Conservation (phyloP, 1,284 basidiomycete genomes). For the Pascua guehoae region DNA sequence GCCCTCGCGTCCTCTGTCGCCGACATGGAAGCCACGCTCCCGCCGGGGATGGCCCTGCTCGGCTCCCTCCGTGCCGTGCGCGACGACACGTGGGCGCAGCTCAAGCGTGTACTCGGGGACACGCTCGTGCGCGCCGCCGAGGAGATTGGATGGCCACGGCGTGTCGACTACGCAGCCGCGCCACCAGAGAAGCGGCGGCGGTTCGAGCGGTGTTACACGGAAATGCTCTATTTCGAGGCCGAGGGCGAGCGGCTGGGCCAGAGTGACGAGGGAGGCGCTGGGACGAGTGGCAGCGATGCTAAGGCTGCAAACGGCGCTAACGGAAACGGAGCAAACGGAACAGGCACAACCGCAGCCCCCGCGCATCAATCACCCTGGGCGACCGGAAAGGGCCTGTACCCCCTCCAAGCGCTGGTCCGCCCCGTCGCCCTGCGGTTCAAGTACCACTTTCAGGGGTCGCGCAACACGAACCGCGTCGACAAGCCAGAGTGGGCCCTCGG, state of each 20-base stretch:
- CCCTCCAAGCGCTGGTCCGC: constrained; percentile 77
- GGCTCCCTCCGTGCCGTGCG: constrained; percentile 54
- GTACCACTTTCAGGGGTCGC: constrained; percentile 86
- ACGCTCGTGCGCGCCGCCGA: constrained; percentile 63
- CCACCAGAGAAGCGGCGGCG: constrained; percentile 55
- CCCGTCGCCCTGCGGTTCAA: constrained; percentile 85
- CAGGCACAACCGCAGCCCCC: constrained; percentile 1
- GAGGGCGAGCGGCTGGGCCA: constrained; percentile 49
- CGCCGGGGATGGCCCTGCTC: constrained; percentile 54
- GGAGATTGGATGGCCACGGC: constrained; percentile 71
- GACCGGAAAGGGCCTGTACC: constrained; percentile 60
- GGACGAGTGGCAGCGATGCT: constrained; percentile 53
- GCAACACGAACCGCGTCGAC: constrained; percentile 86
- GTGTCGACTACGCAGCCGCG: constrained; percentile 61
- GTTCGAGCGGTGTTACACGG: constrained; percentile 71
- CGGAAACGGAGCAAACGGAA: not conserved
- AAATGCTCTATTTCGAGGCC: constrained; percentile 70
- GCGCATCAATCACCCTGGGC: constrained; percentile 5
- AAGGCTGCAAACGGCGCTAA: not conserved
- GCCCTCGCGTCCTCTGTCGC: constrained; percentile 62
- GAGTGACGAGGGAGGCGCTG: constrained; percentile 45
- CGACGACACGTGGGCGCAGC: constrained; percentile 67
- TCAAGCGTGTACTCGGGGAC: constrained; percentile 63
- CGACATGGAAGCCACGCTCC: constrained; percentile 37
- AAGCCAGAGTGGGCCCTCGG: constrained; percentile 99